Conservation (phyloP, 1,284 basidiomycete genomes). For the Moesziomyces parantarcticus region DNA sequence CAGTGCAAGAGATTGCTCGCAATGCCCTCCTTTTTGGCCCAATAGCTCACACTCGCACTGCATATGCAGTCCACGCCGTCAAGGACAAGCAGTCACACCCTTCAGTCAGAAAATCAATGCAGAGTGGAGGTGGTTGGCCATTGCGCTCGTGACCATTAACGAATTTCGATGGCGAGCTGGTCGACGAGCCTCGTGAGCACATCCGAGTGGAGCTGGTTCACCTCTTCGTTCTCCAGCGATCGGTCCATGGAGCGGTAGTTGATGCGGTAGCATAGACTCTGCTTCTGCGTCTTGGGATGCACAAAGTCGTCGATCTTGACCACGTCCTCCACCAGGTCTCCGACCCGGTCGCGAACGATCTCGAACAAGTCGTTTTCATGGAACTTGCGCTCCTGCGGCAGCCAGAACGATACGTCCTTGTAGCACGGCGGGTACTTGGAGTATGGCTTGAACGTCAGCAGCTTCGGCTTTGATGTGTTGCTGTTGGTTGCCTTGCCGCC, state of each 20-base stretch:
- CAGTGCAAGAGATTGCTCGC: too few relatives aligned
- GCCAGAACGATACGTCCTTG: constrained; percentile 74
- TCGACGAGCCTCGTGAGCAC: constrained; percentile 69
- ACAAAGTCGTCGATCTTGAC: constrained; percentile 88
- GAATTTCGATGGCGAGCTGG: constrained; percentile 68
- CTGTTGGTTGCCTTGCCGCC: constrained; percentile 19
- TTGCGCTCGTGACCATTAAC: constrained; percentile 11
- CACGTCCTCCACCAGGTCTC: constrained; percentile 91
- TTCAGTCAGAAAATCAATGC: too few relatives aligned
- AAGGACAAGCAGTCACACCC: too few relatives aligned
- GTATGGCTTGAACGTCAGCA: constrained; percentile 66
- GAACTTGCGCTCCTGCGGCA: constrained; percentile 69
- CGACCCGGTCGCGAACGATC: constrained; percentile 88
- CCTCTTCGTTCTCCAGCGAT: constrained; percentile 88
- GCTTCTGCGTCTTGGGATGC: constrained; percentile 86
- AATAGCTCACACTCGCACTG: too few relatives aligned
- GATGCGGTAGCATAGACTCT: constrained; percentile 87
- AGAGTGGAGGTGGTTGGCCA: too few relatives aligned
- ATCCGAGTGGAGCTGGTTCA: constrained; percentile 78
- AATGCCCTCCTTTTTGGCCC: too few relatives aligned
- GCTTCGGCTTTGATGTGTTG: constrained; percentile 27
- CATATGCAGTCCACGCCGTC: too few relatives aligned
- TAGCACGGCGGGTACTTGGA: constrained; percentile 65
- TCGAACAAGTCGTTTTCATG: constrained; percentile 99
- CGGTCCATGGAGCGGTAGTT: constrained; percentile 98